Evolutionary conservation across 805 yeast species (phyloP), one percentile per base, ranked within the genome.

Genomic region (Hanseniaspora pseudoguilliermondii): DNA sequence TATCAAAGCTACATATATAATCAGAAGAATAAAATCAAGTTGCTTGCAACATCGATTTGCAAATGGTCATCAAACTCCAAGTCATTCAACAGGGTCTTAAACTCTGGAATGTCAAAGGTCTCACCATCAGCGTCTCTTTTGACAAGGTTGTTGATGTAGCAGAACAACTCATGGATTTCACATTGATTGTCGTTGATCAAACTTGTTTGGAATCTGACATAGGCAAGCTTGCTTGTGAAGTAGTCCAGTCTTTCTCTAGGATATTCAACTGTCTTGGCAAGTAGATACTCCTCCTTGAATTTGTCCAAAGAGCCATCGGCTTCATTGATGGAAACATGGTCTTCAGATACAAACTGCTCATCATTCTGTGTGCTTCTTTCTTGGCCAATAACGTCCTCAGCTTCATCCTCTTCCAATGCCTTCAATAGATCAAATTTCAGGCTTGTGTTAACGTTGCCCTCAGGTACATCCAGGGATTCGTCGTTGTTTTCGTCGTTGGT

Each of bases 211-310:
- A 29, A 32, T 34, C 35, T 15, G 3, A 46, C 39, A 34, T 32
- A 46, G 9, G 38, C 38, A 18, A 46, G 10, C 23, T 46, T 46
- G 25, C 18, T 9, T 6, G 27, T 46, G 49, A 46, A 46, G 27
- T 46, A 46, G 9, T 46, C 27, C 18, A 34, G 6, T 46, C 49
- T 34, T 34, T 46, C 49, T 34, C 10, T 15, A 11, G 49, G 9
- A n/a, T 29, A 32, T 2, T 46, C 49, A n/a, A 68, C 62, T 20
- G 62, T 62, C 47, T 77, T 62, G 39, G 79, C 81, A 32, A 72
- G 73, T 15, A 66, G 61, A 47, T 74, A 77, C 5, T 53, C 56
- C 10, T 20, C 27, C 39, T 36, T 20, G 23, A 40, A 46, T 25
- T 10, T 38, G 8, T 25, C 34, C 41, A 46, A 4, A 18, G 39